Evolutionary conservation across 176 grass and related monocot species (phyloP).

Genomic region (Calamus simplicifolius): DNA sequence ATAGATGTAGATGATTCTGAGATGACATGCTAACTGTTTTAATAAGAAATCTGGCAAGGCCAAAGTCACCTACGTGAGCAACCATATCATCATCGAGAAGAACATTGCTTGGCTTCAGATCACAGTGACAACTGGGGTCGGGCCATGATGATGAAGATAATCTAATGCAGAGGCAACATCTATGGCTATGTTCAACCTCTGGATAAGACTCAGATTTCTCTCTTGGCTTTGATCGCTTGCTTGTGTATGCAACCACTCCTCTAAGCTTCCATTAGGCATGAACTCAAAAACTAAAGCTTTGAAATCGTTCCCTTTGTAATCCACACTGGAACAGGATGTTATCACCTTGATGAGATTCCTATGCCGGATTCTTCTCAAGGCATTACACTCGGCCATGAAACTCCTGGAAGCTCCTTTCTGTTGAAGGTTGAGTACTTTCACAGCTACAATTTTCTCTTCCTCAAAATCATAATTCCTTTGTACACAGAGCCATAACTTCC

Average conservation of each 20-base stretch:
- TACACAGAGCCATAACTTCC: conserved; percentile 40
- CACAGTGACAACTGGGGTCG: conserved; percentile 22
- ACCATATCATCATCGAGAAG: conserved; percentile 31
- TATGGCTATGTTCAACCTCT: no score
- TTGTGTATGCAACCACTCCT: no score
- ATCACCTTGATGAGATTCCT: no score
- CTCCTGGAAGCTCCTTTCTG: conserved; percentile 24
- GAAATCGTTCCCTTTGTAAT: no score
- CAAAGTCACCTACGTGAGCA: conserved; percentile 40
- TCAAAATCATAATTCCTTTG: conserved; percentile 21
- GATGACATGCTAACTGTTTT: not conserved
- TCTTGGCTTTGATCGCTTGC: no score
- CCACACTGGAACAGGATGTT: no score
- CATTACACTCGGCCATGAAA: conserved; percentile 22
- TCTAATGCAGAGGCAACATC: conserved; percentile 17
- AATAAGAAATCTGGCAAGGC: conserved; percentile 30
- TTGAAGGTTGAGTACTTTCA: conserved; percentile 42
- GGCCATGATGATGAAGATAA: conserved; percentile 34
- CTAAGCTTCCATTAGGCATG: conserved; percentile 40
- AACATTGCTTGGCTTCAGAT: conserved; percentile 46
- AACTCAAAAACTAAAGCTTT: conserved; percentile 47
- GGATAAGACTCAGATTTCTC: no score
- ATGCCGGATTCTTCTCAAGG: no score
- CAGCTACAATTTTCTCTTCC: conserved; percentile 5
- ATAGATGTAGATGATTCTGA: no score